Evolutionary conservation across 2,329 filamentous ascomycete species (phyloP), one percentile per base, ranked within the genome.

Genomic region (Pestalotiopsis sp.): DNA sequence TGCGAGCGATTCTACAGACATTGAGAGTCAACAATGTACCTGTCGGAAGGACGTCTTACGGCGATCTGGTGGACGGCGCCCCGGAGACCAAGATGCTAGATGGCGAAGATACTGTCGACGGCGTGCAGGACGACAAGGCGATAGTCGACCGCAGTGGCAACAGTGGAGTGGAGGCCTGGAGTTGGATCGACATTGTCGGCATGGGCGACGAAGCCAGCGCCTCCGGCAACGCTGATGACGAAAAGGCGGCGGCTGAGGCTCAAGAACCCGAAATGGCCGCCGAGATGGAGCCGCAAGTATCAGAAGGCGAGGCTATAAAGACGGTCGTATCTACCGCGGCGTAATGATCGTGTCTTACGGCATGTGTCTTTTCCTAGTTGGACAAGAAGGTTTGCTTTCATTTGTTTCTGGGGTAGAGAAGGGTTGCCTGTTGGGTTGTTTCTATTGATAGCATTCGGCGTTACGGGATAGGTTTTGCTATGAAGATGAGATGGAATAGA

Each of bases 1-100:
- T 88, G 4, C 82, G 89, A 1, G 89, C 89, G 2, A 80, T 87
- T 27, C 78, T 90, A 63, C 89, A 91, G 77, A 77, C 89, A 5
- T 73, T 91, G 6, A 81, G 89, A 0, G 77, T 76, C 27, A 87
- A 87, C 66, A 81, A 79, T 2, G 78, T 89, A 1, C 75, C 82
- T 0, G 82, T 91, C 1, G 82, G 82, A 0, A 79, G 83, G 9
- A 90, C 88, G 0, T 85, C 81, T 78, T 73, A 78, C 3, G 83
- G 78, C 31, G 87, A 88, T 64, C 75, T 89, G 4, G 79, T 85
- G 2, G 87, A 89, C 31, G 86, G 83, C 4, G 76, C 78, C 1
- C 78, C 80, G n/a, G 74, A 77, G 45, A 81, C 80, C 68, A 83
- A 82, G 75, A 73, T 66, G 25, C 68, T 60, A 2, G 67, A 59